Percentiles rank a stretch among this genome's conserved stretches.
Conservation (phyloP, 352 stramenopile species). For the Globisporangium irregulare region DNA sequence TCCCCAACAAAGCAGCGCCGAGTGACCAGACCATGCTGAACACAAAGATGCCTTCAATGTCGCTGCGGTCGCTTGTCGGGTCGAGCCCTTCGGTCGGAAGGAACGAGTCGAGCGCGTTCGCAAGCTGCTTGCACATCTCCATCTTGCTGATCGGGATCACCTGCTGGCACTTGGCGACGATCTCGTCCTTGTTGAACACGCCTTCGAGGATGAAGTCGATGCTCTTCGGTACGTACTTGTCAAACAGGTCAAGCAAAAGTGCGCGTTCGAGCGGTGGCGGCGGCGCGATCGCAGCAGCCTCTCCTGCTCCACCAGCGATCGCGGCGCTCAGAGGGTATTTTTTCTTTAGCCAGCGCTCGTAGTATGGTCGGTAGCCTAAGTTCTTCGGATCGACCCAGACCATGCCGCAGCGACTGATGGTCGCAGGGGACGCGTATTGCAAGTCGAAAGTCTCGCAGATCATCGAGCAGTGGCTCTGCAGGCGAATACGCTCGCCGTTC, state of each 20-base stretch:
- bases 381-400: slow-evolving; percentile 97
- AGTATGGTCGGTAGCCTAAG: slow-evolving; percentile 93
- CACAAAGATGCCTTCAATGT: slow-evolving; percentile 91
- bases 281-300: slow-evolving; percentile 12
- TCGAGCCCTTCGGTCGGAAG: slow-evolving; percentile 49
- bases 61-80: slow-evolving; percentile 39
- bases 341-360: slow-evolving; percentile 93
- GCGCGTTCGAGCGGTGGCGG: slow-evolving; percentile 42
- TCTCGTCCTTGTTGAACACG: slow-evolving; percentile 83
- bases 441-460: slow-evolving; percentile 96
- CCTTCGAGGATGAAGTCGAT: slow-evolving; percentile 94
- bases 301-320: background rate
- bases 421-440: slow-evolving; percentile 94
- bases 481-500: slow-evolving; percentile 93
- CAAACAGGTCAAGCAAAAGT: slow-evolving; percentile 85
- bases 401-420: slow-evolving; percentile 95
- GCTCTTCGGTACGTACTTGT: slow-evolving; percentile 91
- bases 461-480: slow-evolving; percentile 91
- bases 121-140: slow-evolving; percentile 96
- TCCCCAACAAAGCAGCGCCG: slow-evolving; percentile 82
- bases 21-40: slow-evolving; percentile 94
- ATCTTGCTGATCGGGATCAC: slow-evolving; percentile 94
- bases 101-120: slow-evolving; percentile 89
- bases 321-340: slow-evolving; percentile 57
- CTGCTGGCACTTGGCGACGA: slow-evolving; percentile 88